Evolutionary conservation across 2,329 filamentous ascomycete genomes (phyloP).

Genomic region (Botryotinia calthae): DNA sequence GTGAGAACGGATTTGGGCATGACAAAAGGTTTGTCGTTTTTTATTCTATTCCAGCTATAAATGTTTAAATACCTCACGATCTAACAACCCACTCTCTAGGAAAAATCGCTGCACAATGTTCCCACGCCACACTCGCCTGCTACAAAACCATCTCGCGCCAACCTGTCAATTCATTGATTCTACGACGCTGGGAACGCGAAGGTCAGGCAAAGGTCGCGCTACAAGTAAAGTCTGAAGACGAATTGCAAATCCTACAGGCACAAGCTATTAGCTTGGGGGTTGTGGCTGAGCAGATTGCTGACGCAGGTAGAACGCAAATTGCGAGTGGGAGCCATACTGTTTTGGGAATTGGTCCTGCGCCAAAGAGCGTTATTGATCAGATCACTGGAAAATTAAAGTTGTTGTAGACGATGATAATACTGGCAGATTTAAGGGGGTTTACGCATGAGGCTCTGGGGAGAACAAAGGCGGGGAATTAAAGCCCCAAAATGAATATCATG

Average conservation of each 20-base stretch:
- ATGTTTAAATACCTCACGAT: not conserved
- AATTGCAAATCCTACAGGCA: conserved; percentile 69
- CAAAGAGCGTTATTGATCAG: conserved; percentile 80
- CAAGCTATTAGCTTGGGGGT: conserved; percentile 80
- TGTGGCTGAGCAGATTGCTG: conserved; percentile 85
- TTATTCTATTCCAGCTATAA: conserved; percentile 21
- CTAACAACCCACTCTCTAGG: conserved; percentile 51
- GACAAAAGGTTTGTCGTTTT: conserved; percentile 73
- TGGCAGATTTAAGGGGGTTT: not conserved
- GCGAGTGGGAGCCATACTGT: conserved; percentile 90
- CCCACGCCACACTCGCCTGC: conserved; percentile 94
- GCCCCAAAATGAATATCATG: not conserved
- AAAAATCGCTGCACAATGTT: conserved; percentile 95
- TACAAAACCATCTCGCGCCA: conserved; percentile 76
- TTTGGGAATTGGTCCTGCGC: conserved; percentile 76
- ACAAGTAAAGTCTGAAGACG: conserved; percentile 83
- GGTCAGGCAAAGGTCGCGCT: conserved; percentile 95
- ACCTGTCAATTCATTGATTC: conserved; percentile 56
- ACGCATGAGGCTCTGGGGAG: not conserved
- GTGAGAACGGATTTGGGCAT: conserved; percentile 94
- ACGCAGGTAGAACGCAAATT: conserved; percentile 97
- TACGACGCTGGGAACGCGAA: conserved; percentile 78
- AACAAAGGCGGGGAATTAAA: not conserved
- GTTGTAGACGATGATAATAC: conserved; percentile 50
- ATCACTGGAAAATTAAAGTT: conserved; percentile 85